Conservation (phyloP, 192 early-diverging fungal species). For the Gryganskiella cystojenkinii region DNA sequence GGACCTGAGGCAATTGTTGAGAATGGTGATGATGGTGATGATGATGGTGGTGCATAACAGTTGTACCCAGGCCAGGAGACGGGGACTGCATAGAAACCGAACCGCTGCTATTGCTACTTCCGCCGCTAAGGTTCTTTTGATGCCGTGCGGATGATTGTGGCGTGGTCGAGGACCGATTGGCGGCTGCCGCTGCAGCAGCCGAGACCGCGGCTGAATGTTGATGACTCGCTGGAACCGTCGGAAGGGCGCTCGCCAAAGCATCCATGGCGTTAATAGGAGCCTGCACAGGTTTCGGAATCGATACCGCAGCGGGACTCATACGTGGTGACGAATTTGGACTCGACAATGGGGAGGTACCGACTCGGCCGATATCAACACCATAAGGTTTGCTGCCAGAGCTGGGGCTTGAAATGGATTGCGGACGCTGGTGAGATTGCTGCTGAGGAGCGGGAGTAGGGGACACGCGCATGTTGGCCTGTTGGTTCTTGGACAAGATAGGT, state of each 20-base stretch:
- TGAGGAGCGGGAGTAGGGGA: conserved; percentile 38
- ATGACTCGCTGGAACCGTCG: conserved; percentile 40
- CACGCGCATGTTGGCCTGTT: conserved; percentile 1
- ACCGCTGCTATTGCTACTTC: background rate
- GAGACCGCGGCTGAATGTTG: conserved; percentile 49
- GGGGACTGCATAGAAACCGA: background rate
- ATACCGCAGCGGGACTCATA: too few relatives aligned
- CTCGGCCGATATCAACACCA: conserved; percentile 19
- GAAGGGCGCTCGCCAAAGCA: conserved; percentile 35
- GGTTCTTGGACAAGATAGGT: conserved; percentile 40
- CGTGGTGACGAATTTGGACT: conserved; percentile 24
- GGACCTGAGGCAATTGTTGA: background rate
- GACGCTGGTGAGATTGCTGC: too few relatives aligned
- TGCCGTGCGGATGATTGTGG: conserved; percentile 12
- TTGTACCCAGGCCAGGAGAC: conserved; percentile 5
- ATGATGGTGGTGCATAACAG: background rate
- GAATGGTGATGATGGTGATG: conserved; percentile 9
- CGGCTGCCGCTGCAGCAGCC: conserved; percentile 44
- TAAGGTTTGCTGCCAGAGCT: conserved; percentile 26
- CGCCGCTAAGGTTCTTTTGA: conserved; percentile 21
- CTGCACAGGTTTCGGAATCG: too few relatives aligned
- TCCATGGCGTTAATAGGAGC: background rate
- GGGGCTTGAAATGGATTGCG: conserved; percentile 27
- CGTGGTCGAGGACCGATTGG: conserved; percentile 13
- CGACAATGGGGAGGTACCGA: conserved; percentile 37